A percentile compares a stretch with the other conserved stretches of the same genome.
Conservation (phyloP, 495 filamentous ascomycete species). For the Neurospora sp. region DNA sequence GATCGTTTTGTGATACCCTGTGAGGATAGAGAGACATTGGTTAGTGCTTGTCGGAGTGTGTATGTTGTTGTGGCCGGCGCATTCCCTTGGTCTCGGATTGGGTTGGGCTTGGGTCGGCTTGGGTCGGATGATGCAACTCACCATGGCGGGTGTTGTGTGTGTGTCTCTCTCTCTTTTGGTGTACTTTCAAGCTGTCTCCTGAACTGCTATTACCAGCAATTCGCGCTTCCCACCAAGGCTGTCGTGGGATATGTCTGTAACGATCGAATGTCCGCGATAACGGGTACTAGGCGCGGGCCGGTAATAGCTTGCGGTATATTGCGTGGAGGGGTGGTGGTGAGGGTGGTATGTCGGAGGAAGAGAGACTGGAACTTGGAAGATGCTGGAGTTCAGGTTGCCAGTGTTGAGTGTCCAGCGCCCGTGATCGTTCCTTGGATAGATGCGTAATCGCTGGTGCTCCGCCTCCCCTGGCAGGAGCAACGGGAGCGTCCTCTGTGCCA, state of each 20-base stretch:
- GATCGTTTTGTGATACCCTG: conserved; percentile 48
- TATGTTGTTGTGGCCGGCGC: background rate
- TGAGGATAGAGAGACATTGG: background rate
- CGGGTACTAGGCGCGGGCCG: background rate
- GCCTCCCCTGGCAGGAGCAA: background rate
- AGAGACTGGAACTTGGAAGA: background rate
- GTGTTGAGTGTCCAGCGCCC: background rate
- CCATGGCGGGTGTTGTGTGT: conserved; percentile 13
- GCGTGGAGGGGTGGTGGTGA: background rate
- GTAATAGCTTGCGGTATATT: background rate
- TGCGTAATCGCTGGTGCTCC: background rate
- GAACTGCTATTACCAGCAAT: background rate
- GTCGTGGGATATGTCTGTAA: background rate
- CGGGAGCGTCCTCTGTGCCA: background rate
- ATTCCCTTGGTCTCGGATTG: background rate
- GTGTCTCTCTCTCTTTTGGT: background rate
- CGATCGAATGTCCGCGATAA: background rate
- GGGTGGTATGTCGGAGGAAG: background rate
- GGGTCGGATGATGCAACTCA: conserved; percentile 2
- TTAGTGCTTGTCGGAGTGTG: background rate
- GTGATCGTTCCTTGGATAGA: background rate
- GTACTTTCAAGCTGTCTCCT: background rate
- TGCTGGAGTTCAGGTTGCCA: background rate
- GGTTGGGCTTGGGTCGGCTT: background rate
- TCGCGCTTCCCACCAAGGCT: background rate